Conservation (phyloP, 345 rosid genomes). For the thale cress (Arabidopsis thaliana) region DNA sequence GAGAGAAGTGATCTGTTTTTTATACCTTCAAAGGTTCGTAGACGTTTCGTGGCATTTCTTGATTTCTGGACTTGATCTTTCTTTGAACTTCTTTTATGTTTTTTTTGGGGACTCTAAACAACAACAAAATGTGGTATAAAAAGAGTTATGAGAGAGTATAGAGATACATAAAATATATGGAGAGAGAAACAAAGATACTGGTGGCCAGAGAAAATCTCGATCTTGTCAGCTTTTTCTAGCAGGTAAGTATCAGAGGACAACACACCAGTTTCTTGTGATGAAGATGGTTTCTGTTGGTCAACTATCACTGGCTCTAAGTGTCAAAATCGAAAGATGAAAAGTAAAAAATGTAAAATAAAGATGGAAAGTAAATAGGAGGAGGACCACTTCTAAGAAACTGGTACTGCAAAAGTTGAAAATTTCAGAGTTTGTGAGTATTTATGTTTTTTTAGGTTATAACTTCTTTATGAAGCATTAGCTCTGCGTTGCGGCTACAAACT, state of each 20-base stretch:
- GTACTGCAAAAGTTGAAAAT: conserved; percentile 26
- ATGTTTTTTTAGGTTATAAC: conserved; percentile 26
- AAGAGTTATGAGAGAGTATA: conserved; percentile 14
- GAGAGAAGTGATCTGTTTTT: not conserved
- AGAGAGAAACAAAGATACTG: conserved; percentile 47
- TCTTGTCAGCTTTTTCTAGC: conserved; percentile 42
- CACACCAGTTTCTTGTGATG: conserved; percentile 44
- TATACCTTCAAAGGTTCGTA: conserved; percentile 49
- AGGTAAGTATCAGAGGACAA: conserved; percentile 33
- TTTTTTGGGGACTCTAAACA: not conserved
- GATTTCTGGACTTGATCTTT: conserved; percentile 15
- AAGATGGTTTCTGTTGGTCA: conserved; percentile 41
- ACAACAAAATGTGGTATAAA: conserved; percentile 24
- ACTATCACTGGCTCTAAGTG: conserved; percentile 34
- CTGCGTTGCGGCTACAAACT: conserved; percentile 2
- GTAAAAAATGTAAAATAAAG: not conserved
- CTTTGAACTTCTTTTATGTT: conserved; percentile 17
- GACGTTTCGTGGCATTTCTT: conserved; percentile 50
- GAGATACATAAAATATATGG: conserved; percentile 27
- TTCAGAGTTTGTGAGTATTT: conserved; percentile 15
- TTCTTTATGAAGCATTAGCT: conserved; percentile 25
- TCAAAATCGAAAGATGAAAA: not conserved
- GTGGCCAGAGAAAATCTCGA: conserved; percentile 36
- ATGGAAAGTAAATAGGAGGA: not conserved
- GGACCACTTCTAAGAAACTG: conserved; percentile 33